Conservation (phyloP, 2,329 filamentous ascomycete species). For the Aspergillus novofumigatus region DNA sequence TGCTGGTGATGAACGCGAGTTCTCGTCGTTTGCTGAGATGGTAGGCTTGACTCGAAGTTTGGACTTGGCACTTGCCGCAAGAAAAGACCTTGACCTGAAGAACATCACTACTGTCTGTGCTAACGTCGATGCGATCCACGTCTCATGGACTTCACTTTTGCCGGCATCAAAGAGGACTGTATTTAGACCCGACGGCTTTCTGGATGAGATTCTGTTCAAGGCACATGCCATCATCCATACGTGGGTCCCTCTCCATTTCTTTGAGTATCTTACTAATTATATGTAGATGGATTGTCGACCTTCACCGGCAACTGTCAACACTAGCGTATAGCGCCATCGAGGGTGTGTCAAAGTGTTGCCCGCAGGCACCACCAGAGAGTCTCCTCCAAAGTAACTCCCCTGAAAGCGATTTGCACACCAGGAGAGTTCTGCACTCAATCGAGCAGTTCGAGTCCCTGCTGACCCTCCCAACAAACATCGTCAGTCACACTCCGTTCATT, state of each 20-base stretch:
- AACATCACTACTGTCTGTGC: slow-evolving; percentile 17
- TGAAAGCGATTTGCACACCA: slow-evolving; percentile 34
- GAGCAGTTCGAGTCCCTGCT: slow-evolving; percentile 36
- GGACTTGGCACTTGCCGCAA: slow-evolving; percentile 20
- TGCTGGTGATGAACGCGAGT: slow-evolving; percentile 14
- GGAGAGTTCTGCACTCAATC: slow-evolving; percentile 33
- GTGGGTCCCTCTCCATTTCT: slow-evolving; percentile 33
- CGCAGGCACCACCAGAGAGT: slow-evolving; percentile 11
- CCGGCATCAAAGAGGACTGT: slow-evolving; percentile 29
- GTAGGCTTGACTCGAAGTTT: slow-evolving; percentile 21
- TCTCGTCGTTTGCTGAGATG: slow-evolving; percentile 29
- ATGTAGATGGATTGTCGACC: slow-evolving; percentile 30
- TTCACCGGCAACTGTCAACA: slow-evolving; percentile 38
- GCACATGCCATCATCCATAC: slow-evolving; percentile 66
- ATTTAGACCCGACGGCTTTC: slow-evolving; percentile 52
- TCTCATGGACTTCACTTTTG: slow-evolving; percentile 38
- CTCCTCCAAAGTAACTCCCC: slow-evolving; percentile 7
- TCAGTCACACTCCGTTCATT: slow-evolving; percentile 37
- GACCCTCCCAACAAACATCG: slow-evolving; percentile 31
- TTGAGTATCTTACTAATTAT: neutral
- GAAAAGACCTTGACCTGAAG: slow-evolving; percentile 6
- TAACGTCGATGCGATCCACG: slow-evolving; percentile 31
- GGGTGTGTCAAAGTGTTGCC: slow-evolving; percentile 33
- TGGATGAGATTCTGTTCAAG: slow-evolving; percentile 67
- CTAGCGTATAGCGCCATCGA: slow-evolving; percentile 38